Base-by-base conservation (phyloP, 129 eudicot genomes). In the Kitagawia praeruptora region DNA sequence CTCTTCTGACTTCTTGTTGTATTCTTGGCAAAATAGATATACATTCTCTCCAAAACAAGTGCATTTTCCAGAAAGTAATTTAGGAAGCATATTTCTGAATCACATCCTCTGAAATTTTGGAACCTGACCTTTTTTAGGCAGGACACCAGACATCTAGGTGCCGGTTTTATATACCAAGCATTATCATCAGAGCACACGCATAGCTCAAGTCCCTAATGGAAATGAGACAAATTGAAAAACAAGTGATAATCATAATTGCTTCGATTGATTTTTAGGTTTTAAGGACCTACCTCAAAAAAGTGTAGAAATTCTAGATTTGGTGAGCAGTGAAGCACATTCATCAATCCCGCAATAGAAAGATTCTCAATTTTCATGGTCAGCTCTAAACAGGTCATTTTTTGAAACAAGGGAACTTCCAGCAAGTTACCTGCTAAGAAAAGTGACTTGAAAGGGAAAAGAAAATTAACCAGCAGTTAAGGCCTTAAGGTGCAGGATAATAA, bases 381-480 rank as follows among this genome's bases (percentile, higher is more conserved):
- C 77, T 92, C 92, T 75, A 92, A 82, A 80, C 58, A 81, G 42
- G 87, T 84, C 86, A 92, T 77, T 72, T 87, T 86, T 70, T 81
- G 63, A 78, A 92, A 92, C 45, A 75, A 49, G 6, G 92, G 97
- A 78, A 87, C 83, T 53, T 79, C 77, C 54, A 70, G 49, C 77
- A 76, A 51, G 13, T 79, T 83, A 70, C 78, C 89, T 83, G 86
- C 79, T 31, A 23, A 76, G 69, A 71, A 49, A 70, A 90, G 89
- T 78, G 86, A 81, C 97, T 91, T 77, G 44, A 76, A 79, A 49
- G 71, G 79, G 76, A 84, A 80, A 58, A 78, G 34, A 61, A 37
- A 44, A 39, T 67, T 25, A 49, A 46, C 48, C 37, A 76, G 47
- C 23, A 71, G 42, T 83, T 70, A 80, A 31, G 34, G 34, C 34